Evolutionary conservation across 2,329 filamentous ascomycete genomes (phyloP).

Genomic region (Aspergillus brunneoviolaceus): DNA sequence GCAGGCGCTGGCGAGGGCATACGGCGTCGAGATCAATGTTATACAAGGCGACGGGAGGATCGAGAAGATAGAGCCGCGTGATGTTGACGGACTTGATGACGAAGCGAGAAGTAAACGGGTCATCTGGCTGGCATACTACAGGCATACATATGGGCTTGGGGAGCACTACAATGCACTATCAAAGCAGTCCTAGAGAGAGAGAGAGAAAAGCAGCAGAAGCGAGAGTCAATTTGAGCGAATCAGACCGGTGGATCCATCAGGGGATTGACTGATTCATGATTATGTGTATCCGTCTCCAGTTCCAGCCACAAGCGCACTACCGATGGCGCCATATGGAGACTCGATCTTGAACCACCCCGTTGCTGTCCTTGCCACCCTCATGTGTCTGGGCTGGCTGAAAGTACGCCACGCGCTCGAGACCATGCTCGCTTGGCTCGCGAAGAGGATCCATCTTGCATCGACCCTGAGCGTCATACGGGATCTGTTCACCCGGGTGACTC

Average conservation of each 20-base stretch:
- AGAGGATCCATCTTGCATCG: conserved; percentile 51
- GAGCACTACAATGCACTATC: conserved; percentile 95
- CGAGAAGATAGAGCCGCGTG: conserved; percentile 67
- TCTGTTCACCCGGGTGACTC: conserved; percentile 64
- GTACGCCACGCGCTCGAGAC: conserved; percentile 51
- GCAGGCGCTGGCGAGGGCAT: conserved; percentile 76
- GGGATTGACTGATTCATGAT: neutral
- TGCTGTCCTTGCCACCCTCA: conserved; percentile 50
- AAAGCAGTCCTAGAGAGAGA: conserved; percentile 38
- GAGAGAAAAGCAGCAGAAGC: neutral
- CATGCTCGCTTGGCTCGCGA: conserved; percentile 41
- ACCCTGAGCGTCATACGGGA: conserved; percentile 60
- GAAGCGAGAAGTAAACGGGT: conserved; percentile 53
- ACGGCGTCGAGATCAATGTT: conserved; percentile 77
- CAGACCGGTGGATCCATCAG: neutral
- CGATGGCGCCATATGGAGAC: conserved; percentile 46
- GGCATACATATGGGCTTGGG: conserved; percentile 87
- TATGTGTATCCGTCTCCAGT: neutral
- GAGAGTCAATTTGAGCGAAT: neutral
- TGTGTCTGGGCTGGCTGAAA: conserved; percentile 60
- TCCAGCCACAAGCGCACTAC: neutral
- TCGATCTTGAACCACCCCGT: conserved; percentile 43
- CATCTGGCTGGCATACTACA: conserved; percentile 93
- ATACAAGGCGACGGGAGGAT: conserved; percentile 77
- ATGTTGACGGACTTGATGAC: conserved; percentile 39